Base-by-base conservation (phyloP, 2,329 filamentous ascomycete genomes). In the Neobulgaria alba region DNA sequence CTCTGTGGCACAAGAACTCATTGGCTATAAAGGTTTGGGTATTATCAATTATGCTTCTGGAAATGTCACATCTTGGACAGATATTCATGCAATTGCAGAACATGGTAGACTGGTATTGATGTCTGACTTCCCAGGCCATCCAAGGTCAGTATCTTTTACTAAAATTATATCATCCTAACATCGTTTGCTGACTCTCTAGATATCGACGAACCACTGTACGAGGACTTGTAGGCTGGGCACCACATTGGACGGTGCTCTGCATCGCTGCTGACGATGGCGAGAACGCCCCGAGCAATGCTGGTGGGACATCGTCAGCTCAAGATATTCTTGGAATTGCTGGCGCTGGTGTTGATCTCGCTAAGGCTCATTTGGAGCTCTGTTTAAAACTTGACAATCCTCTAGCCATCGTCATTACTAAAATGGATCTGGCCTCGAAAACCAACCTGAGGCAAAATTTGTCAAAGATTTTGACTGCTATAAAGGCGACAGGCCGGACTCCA, bases 211-310 rank as follows among this genome's bases (percentile, higher is more conserved):
- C 90, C 4, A 90, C 87, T 2, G 69, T 96, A 39, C 77, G 90
- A 45, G 88, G 89, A 0, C 69, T 98, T n/a, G 74, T 98, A 48
- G 92, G 89, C 33, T 96, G 92, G 89, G 85, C 85, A 29, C 92
- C 92, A 7, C 88, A 96, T 59, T 98, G 92, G 82, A 88, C 85
- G 1, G 62, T 95, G 16, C 71, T 96, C 2, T 95, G 93, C 52
- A 78, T 96, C 46, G 79, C 87, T 34, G 87, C 86, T 26, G 84
- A 92, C 55, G 82, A 83, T 48, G 69, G 72, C 9, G 77, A 82
- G 10, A 54, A 60, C 33, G 56, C 57, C 32, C 37, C 46, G n/a
- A 47, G 39, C 17, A 39, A 41, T 33, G 55, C 59, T 19, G 51
- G 55, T 10, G 57, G 61, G n/a, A 72, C 70, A 0, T 64, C 71